Percentiles rank a stretch among this genome's conserved stretches.
Evolutionary conservation across 352 stramenopile species (phyloP).

Genomic region (Phytophthora pistaciae): DNA sequence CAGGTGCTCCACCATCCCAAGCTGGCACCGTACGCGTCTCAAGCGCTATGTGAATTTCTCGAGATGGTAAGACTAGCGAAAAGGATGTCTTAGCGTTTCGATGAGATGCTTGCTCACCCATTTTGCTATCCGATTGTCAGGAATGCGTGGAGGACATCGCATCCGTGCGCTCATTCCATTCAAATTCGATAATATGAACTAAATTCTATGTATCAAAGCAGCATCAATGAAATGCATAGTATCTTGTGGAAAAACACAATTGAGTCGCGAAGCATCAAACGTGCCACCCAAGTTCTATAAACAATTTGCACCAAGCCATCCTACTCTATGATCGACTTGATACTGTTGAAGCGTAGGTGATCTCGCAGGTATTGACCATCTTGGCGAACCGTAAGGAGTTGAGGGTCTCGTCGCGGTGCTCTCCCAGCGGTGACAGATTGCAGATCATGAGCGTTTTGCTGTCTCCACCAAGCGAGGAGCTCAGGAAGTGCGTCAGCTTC

Average conservation of each 20-base stretch:
- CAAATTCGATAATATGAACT: conserved; percentile 45
- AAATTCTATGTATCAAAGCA: conserved; percentile 3
- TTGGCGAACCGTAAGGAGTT: conserved; percentile 91
- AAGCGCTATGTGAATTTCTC: conserved; percentile 78
- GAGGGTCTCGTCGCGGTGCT: conserved; percentile 85
- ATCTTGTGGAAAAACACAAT: not conserved
- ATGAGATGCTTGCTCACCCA: too few relatives aligned
- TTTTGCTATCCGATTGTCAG: conserved; percentile 30
- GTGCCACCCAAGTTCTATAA: conserved; percentile 26
- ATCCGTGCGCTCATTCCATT: conserved; percentile 55
- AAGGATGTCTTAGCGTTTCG: too few relatives aligned
- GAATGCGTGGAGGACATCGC: conserved; percentile 67
- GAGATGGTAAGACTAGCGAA: conserved; percentile 54
- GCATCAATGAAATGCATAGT: not conserved
- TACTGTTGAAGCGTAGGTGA: conserved; percentile 70
- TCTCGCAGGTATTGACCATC: conserved; percentile 90
- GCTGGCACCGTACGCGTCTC: conserved; percentile 61
- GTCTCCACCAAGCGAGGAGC: conserved; percentile 84
- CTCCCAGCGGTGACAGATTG: conserved; percentile 81
- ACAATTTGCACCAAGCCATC: conserved; percentile 16
- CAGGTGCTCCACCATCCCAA: conserved; percentile 58
- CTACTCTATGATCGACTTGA: conserved; percentile 51
- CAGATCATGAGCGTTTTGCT: conserved; percentile 94
- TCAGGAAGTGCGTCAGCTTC: conserved; percentile 90
- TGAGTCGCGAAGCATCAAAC: too few relatives aligned